Evolutionary conservation across 169 alveolate species (phyloP).

Genomic region (Perkinsus chesapeaki): DNA sequence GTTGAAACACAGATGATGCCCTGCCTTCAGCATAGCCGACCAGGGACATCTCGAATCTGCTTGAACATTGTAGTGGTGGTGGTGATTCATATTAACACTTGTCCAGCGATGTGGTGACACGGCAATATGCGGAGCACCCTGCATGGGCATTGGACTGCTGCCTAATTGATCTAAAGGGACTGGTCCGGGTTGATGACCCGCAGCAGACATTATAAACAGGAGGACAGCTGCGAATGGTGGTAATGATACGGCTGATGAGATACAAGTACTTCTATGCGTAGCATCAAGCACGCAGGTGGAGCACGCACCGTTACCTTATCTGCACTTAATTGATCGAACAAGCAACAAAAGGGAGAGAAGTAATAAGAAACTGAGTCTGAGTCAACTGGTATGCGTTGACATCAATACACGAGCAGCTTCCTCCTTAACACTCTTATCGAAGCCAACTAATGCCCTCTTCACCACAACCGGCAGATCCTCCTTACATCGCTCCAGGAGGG

Average conservation of each 20-base stretch:
- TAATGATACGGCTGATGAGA: no score
- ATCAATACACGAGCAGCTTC: background rate
- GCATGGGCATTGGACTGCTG: background rate
- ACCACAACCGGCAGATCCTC: background rate
- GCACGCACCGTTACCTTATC: no score
- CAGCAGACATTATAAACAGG: background rate
- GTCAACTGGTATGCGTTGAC: background rate
- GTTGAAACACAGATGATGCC: no score
- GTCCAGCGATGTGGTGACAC: background rate
- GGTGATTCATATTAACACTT: background rate
- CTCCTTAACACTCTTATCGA: background rate
- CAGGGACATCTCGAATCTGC: background rate
- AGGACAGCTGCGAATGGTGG: no score
- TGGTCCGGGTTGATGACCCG: background rate
- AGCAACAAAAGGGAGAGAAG: background rate
- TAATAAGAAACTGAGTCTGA: background rate
- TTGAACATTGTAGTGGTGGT: background rate
- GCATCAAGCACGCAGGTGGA: no score
- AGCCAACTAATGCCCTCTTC: background rate
- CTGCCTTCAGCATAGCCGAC: background rate
- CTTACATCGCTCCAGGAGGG: background rate
- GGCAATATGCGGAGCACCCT: background rate
- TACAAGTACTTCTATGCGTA: no score
- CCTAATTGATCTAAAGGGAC: background rate
- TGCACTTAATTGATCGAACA: background rate